Base-by-base conservation (phyloP, 192 early-diverging fungal genomes). In the Dispira simplex region DNA sequence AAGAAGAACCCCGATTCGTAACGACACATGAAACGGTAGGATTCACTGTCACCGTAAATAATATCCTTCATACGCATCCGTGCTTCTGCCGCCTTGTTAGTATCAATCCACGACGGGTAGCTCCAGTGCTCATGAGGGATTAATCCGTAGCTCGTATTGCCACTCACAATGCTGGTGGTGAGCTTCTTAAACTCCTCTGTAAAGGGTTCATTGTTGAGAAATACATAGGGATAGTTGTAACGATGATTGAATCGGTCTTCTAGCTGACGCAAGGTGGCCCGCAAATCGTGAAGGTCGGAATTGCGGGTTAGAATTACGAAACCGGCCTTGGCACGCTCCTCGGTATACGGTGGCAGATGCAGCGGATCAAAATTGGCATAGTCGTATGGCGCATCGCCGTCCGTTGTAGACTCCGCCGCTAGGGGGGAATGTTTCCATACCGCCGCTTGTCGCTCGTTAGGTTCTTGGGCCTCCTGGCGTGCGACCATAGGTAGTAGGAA, bases 171-270 rank as follows among this genome's bases (percentile, higher is more conserved):
- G 14, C 25, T 39, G 11, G 46, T 52, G 56, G 79, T 86, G 39
- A 70, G 65, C 0, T 71, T 66, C 46, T 78, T 86, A 67, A 93
- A 93, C 39, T 81, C 73, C 23, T 87, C 76, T 26, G 81, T 77
- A 65, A 92, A 91, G 10, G 80, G 81, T 52, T 75, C 74, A 47
- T 92, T 78, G 77, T 92, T 93, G 44, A 93, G 73, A 65, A 91
- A 87, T 8, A 93, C 77, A 65, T 91, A 93, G 0, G 90, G 89
- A 65, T 93, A 93, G 66, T 82, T 67, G 73, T 86, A 85, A 11
- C 74, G 71, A 51, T 65, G 71, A 68, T 92, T 92, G 69, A 91
- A 89, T 46, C 81, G 78, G 44, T 77, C 69, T 66, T 92, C 87
- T 25, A 92, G 80, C 67, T 85, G 75, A 9, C 68, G 67, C 72